phyloP scores from a whole-genome alignment of 306 rosid species.

The Lathyrus oleraceus region DNA sequence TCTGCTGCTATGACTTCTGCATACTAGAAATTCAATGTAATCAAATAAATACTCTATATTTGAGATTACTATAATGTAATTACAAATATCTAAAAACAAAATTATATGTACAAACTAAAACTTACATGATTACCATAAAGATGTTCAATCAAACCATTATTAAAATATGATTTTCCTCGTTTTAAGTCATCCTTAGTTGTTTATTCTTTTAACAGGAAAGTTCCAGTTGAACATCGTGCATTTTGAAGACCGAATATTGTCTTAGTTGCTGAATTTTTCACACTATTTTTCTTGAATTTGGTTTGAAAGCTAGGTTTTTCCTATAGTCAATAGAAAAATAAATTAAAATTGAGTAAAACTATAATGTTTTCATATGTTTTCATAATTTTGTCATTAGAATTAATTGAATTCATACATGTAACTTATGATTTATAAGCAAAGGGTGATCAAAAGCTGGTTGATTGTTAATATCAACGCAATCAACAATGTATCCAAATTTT shows the following conservation, averaged over 20 bases:
- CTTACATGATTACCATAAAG: background rate
- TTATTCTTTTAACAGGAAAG: conserved; percentile 17
- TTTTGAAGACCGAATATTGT: background rate
- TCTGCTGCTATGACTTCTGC: too few species aligned
- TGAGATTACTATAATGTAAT: background rate
- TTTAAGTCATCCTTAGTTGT: background rate
- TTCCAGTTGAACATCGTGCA: background rate
- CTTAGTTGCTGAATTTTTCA: background rate
- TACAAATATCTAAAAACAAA: background rate
- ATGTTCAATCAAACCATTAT: background rate
- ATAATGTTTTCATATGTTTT: background rate
- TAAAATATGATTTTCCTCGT: background rate
- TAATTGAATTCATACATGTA: background rate
- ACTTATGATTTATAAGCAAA: background rate
- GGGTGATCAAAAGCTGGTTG: background rate
- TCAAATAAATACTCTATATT: background rate
- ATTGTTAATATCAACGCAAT: background rate
- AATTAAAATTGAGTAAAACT: background rate
- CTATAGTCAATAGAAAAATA: background rate
- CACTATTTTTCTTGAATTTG: background rate
- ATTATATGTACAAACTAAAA: too few species aligned
- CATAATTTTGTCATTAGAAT: background rate
- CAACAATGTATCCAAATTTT: background rate
- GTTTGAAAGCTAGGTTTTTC: background rate
- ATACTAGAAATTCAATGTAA: background rate